Percentiles rank a stretch among this genome's conserved stretches.
Conservation (phyloP, 768 basidiomycete genomes). For the Boletus eberwhitei region DNA sequence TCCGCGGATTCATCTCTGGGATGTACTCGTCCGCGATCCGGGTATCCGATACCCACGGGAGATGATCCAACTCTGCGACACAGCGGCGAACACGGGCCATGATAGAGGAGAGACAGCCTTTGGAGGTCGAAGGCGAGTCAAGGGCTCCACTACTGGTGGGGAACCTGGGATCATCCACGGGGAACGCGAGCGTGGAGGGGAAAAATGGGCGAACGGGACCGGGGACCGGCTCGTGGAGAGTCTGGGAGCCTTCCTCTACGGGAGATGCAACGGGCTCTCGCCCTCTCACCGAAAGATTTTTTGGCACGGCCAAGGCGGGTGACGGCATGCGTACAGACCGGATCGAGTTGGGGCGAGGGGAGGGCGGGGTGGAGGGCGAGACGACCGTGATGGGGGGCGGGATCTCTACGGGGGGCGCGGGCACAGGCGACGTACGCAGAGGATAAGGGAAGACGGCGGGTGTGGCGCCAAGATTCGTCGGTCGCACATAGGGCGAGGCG, state of each 20-base stretch:
- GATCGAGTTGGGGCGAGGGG: background rate
- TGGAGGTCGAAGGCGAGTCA: slow-evolving; percentile 3
- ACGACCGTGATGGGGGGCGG: slow-evolving; percentile 10
- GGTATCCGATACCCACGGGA: slow-evolving; percentile 44
- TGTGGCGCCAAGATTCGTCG: background rate
- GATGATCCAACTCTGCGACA: slow-evolving; percentile 31
- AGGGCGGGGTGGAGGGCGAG: slow-evolving; percentile 14
- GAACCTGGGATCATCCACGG: background rate
- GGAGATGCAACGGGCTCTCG: background rate
- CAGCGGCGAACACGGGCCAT: slow-evolving; percentile 36
- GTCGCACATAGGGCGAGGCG: slow-evolving; percentile 14
- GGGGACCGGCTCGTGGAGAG: slow-evolving; percentile 12
- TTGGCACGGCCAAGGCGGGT: background rate
- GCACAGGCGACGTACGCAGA: slow-evolving; percentile 1
- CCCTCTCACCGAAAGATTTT: background rate
- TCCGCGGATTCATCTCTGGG: slow-evolving; percentile 31
- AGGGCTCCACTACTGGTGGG: background rate
- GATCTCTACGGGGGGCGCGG: background rate
- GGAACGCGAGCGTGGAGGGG: background rate
- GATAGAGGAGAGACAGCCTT: slow-evolving; percentile 21
- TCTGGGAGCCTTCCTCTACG: slow-evolving; percentile 17
- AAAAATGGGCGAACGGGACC: background rate
- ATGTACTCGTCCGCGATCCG: slow-evolving; percentile 45
- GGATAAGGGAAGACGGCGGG: background rate
- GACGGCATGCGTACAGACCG: slow-evolving; percentile 1